These are phyloP conservation scores for Scenedesmus sp. DNA, from an alignment of 163 green algal genomes.

Conservation along the genomic window DNA sequence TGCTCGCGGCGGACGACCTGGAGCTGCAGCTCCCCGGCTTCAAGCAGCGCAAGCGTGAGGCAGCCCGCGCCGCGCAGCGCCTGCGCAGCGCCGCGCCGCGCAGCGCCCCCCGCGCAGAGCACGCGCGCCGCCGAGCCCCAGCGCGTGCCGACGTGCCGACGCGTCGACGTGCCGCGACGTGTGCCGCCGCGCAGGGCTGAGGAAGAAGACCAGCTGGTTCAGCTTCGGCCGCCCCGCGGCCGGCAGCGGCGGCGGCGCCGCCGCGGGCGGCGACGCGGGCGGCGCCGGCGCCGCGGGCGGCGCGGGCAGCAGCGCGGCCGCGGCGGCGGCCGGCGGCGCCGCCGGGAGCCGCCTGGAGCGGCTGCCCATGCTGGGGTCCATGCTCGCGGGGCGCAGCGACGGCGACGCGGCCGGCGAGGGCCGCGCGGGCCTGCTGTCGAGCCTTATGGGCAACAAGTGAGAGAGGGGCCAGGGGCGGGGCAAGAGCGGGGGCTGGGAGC, in stretches of 20 bases:
- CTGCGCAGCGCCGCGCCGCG: not conserved
- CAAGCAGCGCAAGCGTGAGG: not conserved
- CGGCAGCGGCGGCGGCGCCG: constrained; percentile 13
- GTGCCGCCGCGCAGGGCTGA: not conserved
- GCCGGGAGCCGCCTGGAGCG: constrained; percentile 2
- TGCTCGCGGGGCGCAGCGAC: not conserved
- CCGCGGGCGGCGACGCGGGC: not conserved
- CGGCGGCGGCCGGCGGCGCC: constrained; percentile 2
- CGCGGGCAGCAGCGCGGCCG: constrained; percentile 15
- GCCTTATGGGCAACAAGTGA: constrained; percentile 43
- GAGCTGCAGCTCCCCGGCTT: constrained; percentile 40
- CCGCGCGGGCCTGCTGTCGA: constrained; percentile 24
- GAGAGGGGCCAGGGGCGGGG: too few relatives aligned
- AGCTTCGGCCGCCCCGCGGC: constrained; percentile 28
- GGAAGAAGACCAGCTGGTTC: constrained; percentile 39
- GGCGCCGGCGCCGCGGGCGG: too few relatives aligned
- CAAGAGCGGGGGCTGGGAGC: not conserved
- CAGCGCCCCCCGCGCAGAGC: not conserved
- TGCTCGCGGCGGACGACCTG: constrained; percentile 31
- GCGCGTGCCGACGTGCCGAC: too few relatives aligned
- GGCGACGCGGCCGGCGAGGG: not conserved
- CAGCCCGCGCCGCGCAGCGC: not conserved
- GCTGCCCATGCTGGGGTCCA: constrained; percentile 3
- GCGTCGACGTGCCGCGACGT: too few relatives aligned
- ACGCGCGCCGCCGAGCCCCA: too few relatives aligned